phyloP scores from a whole-genome alignment of 768 basidiomycete genomes.

The Suillus variegatus region DNA sequence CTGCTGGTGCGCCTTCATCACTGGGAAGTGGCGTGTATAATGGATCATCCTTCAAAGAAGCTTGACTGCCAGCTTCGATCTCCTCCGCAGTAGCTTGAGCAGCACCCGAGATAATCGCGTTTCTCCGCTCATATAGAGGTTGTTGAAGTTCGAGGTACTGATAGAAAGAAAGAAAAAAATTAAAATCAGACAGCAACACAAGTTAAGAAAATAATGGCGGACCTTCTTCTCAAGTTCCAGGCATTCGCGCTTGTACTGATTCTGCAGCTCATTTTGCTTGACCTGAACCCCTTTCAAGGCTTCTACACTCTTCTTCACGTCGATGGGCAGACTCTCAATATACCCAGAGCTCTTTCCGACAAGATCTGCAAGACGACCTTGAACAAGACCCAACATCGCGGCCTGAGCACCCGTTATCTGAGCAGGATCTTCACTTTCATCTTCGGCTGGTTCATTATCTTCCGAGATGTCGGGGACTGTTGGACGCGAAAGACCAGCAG shows the following conservation, averaged over 20 bases:
- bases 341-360: conserved; percentile 94
- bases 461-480: conserved; percentile 88
- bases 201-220: conserved; percentile 24
- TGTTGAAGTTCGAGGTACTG: conserved; percentile 77
- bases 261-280: conserved; percentile 88
- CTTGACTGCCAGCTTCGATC: conserved; percentile 75
- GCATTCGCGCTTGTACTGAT: conserved; percentile 91
- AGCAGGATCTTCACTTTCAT: conserved; percentile 43
- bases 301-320: conserved; percentile 83
- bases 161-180: background rate
- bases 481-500: conserved; percentile 78
- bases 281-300: conserved; percentile 93
- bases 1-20: conserved; percentile 43
- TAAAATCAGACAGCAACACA: conserved; percentile 14
- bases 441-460: conserved; percentile 72
- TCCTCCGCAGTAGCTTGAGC: conserved; percentile 77
- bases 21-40: conserved; percentile 64
- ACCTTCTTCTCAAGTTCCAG: conserved; percentile 96
- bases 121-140: conserved; percentile 86
- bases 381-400: conserved; percentile 84
- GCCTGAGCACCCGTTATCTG: conserved; percentile 50
- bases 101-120: conserved; percentile 79
- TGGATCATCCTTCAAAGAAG: conserved; percentile 74
- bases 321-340: conserved; percentile 82
- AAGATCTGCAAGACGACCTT: conserved; percentile 81